Evolutionary conservation across 2,329 filamentous ascomycete genomes (phyloP).

Genomic region (Parafenestella ontariensis): DNA sequence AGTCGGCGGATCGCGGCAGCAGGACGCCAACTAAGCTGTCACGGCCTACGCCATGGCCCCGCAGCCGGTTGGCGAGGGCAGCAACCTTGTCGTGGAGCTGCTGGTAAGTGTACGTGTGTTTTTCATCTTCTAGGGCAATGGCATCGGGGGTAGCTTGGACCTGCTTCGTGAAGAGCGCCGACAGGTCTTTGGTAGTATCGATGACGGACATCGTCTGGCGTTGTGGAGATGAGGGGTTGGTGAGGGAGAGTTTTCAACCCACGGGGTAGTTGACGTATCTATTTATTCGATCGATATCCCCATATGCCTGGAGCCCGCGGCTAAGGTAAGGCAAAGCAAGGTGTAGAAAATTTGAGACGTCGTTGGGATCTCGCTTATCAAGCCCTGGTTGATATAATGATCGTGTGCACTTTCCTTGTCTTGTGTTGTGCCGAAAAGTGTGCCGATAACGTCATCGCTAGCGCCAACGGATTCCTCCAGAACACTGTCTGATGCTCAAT

Average conservation of each 20-base stretch:
- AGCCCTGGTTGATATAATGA: neutral
- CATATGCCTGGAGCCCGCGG: conserved; percentile 21
- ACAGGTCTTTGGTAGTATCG: conserved; percentile 74
- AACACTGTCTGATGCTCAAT: conserved; percentile 24
- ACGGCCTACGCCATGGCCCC: conserved; percentile 71
- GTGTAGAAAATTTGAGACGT: conserved; percentile 24
- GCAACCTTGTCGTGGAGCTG: conserved; percentile 73
- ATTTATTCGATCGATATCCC: conserved; percentile 22
- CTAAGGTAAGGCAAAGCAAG: conserved; percentile 20
- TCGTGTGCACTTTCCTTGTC: conserved; percentile 13
- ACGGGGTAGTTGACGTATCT: conserved; percentile 25
- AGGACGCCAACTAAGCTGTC: conserved; percentile 79
- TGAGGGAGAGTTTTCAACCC: conserved; percentile 10
- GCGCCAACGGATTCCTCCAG: conserved; percentile 7
- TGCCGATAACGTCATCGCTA: conserved; percentile 30
- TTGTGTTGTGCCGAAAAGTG: conserved; percentile 13
- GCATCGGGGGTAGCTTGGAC: conserved; percentile 72
- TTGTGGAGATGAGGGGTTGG: conserved; percentile 11
- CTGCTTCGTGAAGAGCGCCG: conserved; percentile 74
- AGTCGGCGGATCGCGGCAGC: conserved; percentile 76
- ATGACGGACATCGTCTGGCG: conserved; percentile 65
- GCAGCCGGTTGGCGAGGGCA: conserved; percentile 69
- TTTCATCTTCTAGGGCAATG: conserved; percentile 75
- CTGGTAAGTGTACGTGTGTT: conserved; percentile 71
- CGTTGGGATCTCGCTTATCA: conserved; percentile 23